These are phyloP conservation scores for Uronychia setigera DNA, from an alignment of 73 alveolate genomes.

Conservation along the genomic window DNA sequence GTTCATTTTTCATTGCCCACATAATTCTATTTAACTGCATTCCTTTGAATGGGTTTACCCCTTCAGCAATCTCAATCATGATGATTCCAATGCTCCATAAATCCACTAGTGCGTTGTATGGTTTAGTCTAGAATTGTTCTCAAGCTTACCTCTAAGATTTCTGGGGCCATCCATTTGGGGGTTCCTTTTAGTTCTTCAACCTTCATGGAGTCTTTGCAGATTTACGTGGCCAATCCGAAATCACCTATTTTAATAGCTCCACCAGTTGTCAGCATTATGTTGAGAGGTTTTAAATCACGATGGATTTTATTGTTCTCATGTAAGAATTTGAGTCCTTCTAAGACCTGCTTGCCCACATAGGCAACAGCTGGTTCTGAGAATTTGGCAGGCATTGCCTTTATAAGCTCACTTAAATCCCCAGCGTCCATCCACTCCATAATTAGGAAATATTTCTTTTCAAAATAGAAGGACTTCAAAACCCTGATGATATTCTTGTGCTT, in stretches of 20 bases:
- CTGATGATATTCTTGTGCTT: slow-evolving; percentile 51
- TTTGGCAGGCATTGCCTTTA: slow-evolving; percentile 44
- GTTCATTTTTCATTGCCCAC: slow-evolving; percentile 45
- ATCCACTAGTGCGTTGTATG: slow-evolving; percentile 52
- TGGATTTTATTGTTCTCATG: slow-evolving; percentile 55
- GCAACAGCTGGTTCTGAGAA: slow-evolving; percentile 46
- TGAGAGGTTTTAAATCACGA: slow-evolving; percentile 68
- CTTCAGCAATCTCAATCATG: slow-evolving; percentile 42
- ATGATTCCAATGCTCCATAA: slow-evolving; percentile 61
- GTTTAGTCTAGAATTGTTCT: slow-evolving; percentile 20
- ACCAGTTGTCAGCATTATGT: slow-evolving; percentile 50
- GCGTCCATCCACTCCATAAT: slow-evolving; percentile 74
- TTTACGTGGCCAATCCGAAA: slow-evolving; percentile 63
- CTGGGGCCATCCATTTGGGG: slow-evolving; percentile 75
- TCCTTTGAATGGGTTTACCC: slow-evolving; percentile 50
- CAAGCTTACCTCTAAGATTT: slow-evolving; percentile 16
- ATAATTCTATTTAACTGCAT: slow-evolving; percentile 37
- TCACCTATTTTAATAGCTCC: slow-evolving; percentile 66
- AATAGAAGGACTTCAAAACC: slow-evolving; percentile 34
- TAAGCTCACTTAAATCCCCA: slow-evolving; percentile 52
- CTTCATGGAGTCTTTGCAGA: slow-evolving; percentile 31
- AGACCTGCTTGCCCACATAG: slow-evolving; percentile 31
- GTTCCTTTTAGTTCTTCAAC: slow-evolving; percentile 52
- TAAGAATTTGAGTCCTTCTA: slow-evolving; percentile 17
- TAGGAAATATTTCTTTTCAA: slow-evolving; percentile 31